Conservation (phyloP, 2,329 filamentous ascomycete genomes). For the Beauveria varroae region DNA sequence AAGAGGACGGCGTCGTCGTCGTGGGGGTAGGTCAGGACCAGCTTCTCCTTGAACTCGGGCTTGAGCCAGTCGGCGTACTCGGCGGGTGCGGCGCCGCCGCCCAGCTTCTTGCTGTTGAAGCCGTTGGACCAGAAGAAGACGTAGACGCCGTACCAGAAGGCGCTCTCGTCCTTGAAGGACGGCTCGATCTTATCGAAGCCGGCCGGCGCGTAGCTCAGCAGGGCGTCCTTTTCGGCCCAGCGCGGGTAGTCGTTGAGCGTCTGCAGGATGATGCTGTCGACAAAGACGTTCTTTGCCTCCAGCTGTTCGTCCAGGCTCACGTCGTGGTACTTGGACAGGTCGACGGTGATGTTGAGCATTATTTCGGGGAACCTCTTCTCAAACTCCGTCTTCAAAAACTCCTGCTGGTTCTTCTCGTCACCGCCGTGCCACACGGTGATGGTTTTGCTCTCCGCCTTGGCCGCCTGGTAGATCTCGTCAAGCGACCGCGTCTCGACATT, state of each 20-base stretch:
- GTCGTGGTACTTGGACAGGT: slow-evolving; percentile 49
- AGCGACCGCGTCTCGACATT: slow-evolving; percentile 35
- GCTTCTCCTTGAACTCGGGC: slow-evolving; percentile 44
- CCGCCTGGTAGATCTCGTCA: slow-evolving; percentile 42
- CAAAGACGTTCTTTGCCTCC: slow-evolving; percentile 23
- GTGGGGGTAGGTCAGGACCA: slow-evolving; percentile 49
- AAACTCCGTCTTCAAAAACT: slow-evolving; percentile 34
- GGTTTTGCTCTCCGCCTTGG: slow-evolving; percentile 32
- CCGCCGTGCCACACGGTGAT: slow-evolving; percentile 42
- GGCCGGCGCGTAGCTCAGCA: slow-evolving; percentile 42
- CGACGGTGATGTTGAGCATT: slow-evolving; percentile 45
- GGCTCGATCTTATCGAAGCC: slow-evolving; percentile 36
- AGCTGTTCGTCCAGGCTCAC: slow-evolving; percentile 38
- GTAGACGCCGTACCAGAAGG: slow-evolving; percentile 33
- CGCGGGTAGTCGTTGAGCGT: slow-evolving; percentile 44
- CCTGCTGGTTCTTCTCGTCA: slow-evolving; percentile 34
- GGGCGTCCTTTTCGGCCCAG: slow-evolving; percentile 39
- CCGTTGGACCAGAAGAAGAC: slow-evolving; percentile 30
- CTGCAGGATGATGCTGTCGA: slow-evolving; percentile 42
- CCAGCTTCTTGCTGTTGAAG: slow-evolving; percentile 29
- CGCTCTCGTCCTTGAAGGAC: slow-evolving; percentile 35
- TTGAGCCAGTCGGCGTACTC: slow-evolving; percentile 37
- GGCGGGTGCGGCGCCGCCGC: slow-evolving; percentile 24
- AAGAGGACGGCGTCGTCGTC: slow-evolving; percentile 50
- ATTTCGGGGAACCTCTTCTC: slow-evolving; percentile 41